Conservation (phyloP, 805 yeast species). For the Hanseniaspora lachancei region DNA sequence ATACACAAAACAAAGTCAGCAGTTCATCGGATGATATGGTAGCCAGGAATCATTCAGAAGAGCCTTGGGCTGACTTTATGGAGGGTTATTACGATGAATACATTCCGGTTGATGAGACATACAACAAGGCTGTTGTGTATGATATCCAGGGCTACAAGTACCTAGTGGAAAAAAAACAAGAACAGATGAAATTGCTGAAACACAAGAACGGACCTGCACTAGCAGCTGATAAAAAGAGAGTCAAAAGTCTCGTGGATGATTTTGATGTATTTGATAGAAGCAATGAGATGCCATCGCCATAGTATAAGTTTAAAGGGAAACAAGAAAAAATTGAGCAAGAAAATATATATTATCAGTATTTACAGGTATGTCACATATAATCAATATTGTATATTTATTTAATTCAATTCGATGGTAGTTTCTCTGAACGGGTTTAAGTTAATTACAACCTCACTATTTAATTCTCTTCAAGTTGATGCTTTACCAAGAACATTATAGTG, state of each 20-base stretch:
- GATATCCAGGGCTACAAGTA: conserved; percentile 23
- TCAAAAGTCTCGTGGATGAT: conserved; percentile 3
- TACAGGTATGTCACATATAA: neutral
- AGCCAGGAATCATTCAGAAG: neutral
- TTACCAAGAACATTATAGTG: too few relatives aligned
- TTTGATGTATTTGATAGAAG: neutral
- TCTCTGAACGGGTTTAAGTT: too few relatives aligned
- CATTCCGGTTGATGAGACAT: conserved; percentile 25
- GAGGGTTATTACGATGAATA: conserved; percentile 16
- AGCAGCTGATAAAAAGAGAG: neutral
- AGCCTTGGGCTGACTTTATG: conserved; percentile 21
- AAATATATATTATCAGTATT: neutral
- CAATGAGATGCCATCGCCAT: neutral
- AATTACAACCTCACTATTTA: too few relatives aligned
- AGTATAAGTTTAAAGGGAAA: neutral
- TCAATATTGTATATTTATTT: neutral
- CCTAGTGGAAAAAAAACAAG: conserved; percentile 14
- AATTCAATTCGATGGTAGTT: too few relatives aligned
- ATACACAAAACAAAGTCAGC: neutral
- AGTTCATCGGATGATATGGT: neutral
- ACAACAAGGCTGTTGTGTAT: conserved; percentile 23
- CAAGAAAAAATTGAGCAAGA: neutral
- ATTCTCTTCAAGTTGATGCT: too few relatives aligned
- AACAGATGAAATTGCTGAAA: neutral
- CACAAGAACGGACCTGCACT: neutral